These are phyloP conservation scores for Phialocephala sp. DNA, from an alignment of 2,329 filamentous ascomycete genomes.

Conservation along the genomic window DNA sequence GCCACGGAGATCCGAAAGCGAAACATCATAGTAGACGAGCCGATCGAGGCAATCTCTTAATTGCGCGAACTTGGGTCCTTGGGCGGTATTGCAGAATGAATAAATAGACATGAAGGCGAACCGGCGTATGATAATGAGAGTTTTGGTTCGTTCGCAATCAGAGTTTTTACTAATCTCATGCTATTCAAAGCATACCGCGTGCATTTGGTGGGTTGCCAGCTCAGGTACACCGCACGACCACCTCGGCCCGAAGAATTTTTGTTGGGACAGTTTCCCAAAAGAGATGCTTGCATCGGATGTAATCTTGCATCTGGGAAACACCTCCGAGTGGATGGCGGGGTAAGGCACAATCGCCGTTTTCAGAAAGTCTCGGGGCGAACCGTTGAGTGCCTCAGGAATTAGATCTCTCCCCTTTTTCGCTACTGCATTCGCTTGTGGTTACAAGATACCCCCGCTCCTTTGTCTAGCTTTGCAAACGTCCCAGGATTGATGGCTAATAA, in stretches of 20 bases:
- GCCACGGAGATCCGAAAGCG: conserved; percentile 42
- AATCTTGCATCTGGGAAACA: neutral
- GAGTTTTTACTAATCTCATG: neutral
- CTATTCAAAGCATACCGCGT: neutral
- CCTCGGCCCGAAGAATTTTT: conserved; percentile 4
- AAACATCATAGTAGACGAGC: conserved; percentile 31
- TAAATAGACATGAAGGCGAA: neutral
- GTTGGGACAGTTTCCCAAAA: conserved; percentile 8
- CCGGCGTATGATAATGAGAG: neutral
- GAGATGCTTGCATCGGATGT: conserved; percentile 1
- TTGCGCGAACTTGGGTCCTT: conserved; percentile 8
- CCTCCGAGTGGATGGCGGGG: conserved; percentile 8
- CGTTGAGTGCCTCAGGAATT: neutral
- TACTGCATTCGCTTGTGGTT: neutral
- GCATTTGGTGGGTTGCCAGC: neutral
- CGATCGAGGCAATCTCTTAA: conserved; percentile 32
- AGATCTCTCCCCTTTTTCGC: neutral
- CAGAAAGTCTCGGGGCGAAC: neutral
- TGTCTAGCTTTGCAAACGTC: too few relatives aligned
- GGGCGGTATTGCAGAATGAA: neutral
- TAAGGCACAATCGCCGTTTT: neutral
- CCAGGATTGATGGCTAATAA: too few relatives aligned
- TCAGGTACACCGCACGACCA: conserved; percentile 2
- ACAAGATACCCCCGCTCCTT: too few relatives aligned
- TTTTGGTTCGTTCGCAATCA: neutral